Evolutionary conservation across 1,284 basidiomycete genomes (phyloP).

Genomic region (Leccinum fuscescens): DNA sequence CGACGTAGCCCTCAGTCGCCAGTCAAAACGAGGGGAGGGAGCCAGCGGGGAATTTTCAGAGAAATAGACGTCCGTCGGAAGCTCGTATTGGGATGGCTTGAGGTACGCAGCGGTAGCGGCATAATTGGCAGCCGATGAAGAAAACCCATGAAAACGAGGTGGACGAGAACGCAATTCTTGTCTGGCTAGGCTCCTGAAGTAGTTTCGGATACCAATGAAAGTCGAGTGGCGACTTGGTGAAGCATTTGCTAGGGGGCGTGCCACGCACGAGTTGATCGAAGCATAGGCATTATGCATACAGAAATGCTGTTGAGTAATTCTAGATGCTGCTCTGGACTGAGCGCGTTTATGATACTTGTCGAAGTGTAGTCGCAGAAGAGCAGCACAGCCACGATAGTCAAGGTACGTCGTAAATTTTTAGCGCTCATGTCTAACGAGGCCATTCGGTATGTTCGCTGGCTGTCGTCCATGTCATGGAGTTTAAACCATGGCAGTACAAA

Average conservation of each 20-base stretch:
- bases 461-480: background rate
- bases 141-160: conserved; percentile 12
- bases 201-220: conserved; percentile 33
- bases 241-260: conserved; percentile 5
- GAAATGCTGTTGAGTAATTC: background rate
- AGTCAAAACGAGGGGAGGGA: conserved; percentile 37
- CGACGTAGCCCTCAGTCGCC: conserved; percentile 39
- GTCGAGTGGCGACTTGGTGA: conserved; percentile 15
- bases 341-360: background rate
- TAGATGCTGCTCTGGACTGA: background rate
- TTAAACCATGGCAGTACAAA: too few species aligned
- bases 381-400: conserved; percentile 17
- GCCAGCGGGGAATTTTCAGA: conserved; percentile 30
- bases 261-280: background rate
- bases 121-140: conserved; percentile 10
- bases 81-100: conserved; percentile 20
- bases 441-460: too few species aligned
- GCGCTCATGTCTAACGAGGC: too few species aligned
- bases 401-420: background rate
- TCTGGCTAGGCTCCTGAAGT: conserved; percentile 24
- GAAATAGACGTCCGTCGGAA: conserved; percentile 30
- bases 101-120: conserved; percentile 7
- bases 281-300: conserved; percentile 20
- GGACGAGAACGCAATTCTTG: background rate
- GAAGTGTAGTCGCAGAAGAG: background rate